phyloP scores from a whole-genome alignment of 306 rosid species.

The Cucurbita ficifolia region DNA sequence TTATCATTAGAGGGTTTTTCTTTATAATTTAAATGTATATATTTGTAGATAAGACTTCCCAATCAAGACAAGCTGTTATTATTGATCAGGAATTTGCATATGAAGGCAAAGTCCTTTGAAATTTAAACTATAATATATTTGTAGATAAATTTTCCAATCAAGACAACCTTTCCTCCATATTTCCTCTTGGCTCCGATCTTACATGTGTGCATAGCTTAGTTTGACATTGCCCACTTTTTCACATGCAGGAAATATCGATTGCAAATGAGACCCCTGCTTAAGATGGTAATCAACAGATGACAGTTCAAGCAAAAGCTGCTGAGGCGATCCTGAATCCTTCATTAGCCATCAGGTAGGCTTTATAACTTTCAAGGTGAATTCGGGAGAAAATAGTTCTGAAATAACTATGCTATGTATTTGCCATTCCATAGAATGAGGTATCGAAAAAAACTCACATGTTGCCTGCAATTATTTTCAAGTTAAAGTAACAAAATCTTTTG shows the following conservation, averaged over 20 bases:
- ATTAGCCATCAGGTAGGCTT: background rate
- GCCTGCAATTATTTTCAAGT: background rate
- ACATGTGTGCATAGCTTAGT: background rate
- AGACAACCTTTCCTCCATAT: too few species aligned
- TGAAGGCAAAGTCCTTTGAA: background rate
- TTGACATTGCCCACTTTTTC: slow-evolving; percentile 3
- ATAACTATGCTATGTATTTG: background rate
- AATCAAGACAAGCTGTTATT: too few species aligned
- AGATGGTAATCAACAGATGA: slow-evolving; percentile 12
- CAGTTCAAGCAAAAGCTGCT: background rate
- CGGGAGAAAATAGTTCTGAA: background rate
- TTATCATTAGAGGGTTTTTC: background rate
- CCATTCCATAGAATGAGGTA: background rate
- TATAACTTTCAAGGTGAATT: background rate
- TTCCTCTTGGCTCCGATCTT: background rate
- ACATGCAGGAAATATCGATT: slow-evolving; percentile 53
- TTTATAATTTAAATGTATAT: too few species aligned
- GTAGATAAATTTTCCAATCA: background rate
- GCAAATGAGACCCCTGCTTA: slow-evolving; percentile 34
- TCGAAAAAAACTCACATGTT: background rate
- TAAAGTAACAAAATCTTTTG: background rate
- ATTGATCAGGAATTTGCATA: too few species aligned
- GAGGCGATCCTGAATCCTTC: background rate
- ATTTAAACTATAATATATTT: background rate
- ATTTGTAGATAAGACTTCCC: too few species aligned